These are phyloP conservation scores for Pseudozyma sp. DNA, from an alignment of 1,284 basidiomycete species.

Conservation along the genomic window DNA sequence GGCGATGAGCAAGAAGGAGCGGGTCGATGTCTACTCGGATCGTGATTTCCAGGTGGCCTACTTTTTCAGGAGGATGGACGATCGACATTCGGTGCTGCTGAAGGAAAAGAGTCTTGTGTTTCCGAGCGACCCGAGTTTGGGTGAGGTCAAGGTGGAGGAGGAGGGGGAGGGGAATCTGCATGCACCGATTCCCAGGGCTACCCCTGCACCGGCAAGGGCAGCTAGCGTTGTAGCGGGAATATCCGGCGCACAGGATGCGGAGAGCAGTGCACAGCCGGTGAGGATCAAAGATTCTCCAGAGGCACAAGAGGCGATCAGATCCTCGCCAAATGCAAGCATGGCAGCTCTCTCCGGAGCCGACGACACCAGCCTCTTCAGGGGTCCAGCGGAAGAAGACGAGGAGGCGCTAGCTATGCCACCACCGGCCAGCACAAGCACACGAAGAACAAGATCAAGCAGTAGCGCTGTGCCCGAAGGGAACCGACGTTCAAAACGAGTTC, in stretches of 20 bases:
- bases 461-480: not conserved
- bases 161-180: constrained; percentile 52
- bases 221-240: not conserved
- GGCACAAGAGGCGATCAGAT: constrained; percentile 4
- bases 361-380: constrained; percentile 24
- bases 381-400: constrained; percentile 3
- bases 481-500: constrained; percentile 40
- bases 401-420: constrained; percentile 33
- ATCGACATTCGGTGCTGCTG: constrained; percentile 69
- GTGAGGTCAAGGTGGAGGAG: constrained; percentile 50
- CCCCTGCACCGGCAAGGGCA: constrained; percentile 12
- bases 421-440: constrained; percentile 19
- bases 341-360: constrained; percentile 23
- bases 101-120: constrained; percentile 49
- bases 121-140: constrained; percentile 33
- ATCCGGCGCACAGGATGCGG: constrained; percentile 7
- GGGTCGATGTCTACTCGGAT: constrained; percentile 68
- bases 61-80: constrained; percentile 68
- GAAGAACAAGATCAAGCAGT: constrained; percentile 19
- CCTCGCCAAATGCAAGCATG: constrained; percentile 19
- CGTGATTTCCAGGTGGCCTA: constrained; percentile 68
- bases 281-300: constrained; percentile 47
- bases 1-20: constrained; percentile 62
- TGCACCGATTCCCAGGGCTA: constrained; percentile 38
- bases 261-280: constrained; percentile 19